Conservation (phyloP, 2,329 filamentous ascomycete genomes). For the Xylariomycetidae sp. region DNA sequence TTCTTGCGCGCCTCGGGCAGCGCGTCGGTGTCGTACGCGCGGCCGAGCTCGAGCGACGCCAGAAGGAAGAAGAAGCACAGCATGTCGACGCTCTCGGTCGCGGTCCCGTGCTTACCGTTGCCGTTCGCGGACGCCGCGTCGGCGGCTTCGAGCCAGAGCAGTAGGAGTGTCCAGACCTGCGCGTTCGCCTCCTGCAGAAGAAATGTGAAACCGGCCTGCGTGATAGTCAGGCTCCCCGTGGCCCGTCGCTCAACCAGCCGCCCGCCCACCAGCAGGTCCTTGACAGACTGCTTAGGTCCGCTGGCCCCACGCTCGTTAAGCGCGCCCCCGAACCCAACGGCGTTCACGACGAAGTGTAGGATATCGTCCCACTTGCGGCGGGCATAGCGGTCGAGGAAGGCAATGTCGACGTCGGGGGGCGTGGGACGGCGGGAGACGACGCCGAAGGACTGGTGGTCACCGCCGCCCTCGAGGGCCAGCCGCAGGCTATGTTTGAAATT, state of each 20-base stretch:
- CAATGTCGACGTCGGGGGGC: conserved; percentile 57
- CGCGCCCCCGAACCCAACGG: conserved; percentile 48
- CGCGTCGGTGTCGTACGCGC: conserved; percentile 81
- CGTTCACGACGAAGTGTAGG: conserved; percentile 87
- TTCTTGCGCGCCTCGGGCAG: conserved; percentile 75
- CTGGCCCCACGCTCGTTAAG: conserved; percentile 30
- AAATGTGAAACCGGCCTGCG: conserved; percentile 89
- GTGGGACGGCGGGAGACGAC: conserved; percentile 66
- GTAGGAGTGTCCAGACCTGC: conserved; percentile 91
- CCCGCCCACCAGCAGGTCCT: conserved; percentile 74
- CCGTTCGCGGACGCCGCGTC: conserved; percentile 44
- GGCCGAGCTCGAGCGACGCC: conserved; percentile 84
- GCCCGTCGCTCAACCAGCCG: conserved; percentile 63
- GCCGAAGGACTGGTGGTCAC: conserved; percentile 82
- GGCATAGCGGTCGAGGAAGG: conserved; percentile 79
- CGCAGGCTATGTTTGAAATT: conserved; percentile 81
- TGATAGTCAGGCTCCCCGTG: conserved; percentile 62
- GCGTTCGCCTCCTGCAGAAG: conserved; percentile 91
- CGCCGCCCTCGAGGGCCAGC: conserved; percentile 80
- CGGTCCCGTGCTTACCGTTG: conserved; percentile 38
- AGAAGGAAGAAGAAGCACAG: conserved; percentile 95
- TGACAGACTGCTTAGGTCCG: conserved; percentile 70
- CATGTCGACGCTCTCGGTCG: conserved; percentile 86
- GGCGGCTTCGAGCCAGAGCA: conserved; percentile 86
- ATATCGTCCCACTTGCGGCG: conserved; percentile 92